Evolutionary conservation across 768 basidiomycete genomes (phyloP), one percentile per base, ranked within the genome.

Genomic region (Postia placenta): DNA sequence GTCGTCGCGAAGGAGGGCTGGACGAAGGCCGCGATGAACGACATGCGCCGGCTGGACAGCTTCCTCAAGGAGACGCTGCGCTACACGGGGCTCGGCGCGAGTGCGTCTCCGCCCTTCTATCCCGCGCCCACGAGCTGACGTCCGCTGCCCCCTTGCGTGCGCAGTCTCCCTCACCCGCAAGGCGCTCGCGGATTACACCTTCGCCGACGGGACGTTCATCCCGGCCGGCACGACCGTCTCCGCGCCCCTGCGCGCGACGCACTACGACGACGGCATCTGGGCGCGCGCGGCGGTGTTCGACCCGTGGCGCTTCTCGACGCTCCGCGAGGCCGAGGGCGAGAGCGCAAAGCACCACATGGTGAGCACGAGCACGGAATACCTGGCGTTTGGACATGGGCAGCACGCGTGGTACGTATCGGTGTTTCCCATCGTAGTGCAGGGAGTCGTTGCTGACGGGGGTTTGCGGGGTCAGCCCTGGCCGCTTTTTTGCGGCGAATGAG

Each of bases 1-100:
- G 49, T 61, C 36, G 45, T 72, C 3, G 38, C 49, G 1, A 49
- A 60, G 22, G 59, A 52, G 54, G 69, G 47, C 41, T 76, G 74
- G 72, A 65, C 66, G 2, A 78, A 76, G 55, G 57, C 58, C 12
- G 66, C 69, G 0, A 55, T 74, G 49, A 62, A 66, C 11, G 62
- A 66, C 41, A 70, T 78, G 71, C 57, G 54, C 43, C 71, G 67
- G 53, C 44, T 76, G 2, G 79, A 80, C 52, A 79, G 77, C 52
- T 76, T 80, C 56, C 42, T 80, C n/a, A 73, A 69, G 42, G 77
- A 79, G 56, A 64, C 68, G 2, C 66, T 69, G 54, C 63, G 74
- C 12, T 43, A 69, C 7, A 60, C 60, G 42, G 68, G 66, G 1
- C 52, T 71, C 30, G 52, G 53, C 25, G 42, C 49, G n/a, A 25